phyloP scores from a whole-genome alignment of 768 basidiomycete genomes.

The Neoboletus brunneissimus region DNA sequence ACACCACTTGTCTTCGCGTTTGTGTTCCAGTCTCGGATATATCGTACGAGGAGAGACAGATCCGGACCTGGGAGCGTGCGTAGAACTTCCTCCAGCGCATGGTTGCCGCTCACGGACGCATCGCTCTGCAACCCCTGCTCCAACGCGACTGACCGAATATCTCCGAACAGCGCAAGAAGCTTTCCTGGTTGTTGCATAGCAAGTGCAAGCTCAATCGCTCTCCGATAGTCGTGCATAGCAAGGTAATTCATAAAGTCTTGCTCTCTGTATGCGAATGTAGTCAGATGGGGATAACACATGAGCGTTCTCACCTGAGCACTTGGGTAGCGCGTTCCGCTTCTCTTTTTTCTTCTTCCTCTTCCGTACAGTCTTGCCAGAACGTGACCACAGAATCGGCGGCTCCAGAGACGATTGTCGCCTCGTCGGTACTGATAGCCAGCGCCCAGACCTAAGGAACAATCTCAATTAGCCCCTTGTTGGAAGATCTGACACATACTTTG shows the following conservation, averaged over 20 bases:
- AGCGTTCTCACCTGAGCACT: slow-evolving; percentile 69
- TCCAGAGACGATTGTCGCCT: slow-evolving; percentile 83
- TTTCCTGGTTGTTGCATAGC: slow-evolving; percentile 93
- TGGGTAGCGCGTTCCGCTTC: slow-evolving; percentile 67
- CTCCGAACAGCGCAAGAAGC: slow-evolving; percentile 73
- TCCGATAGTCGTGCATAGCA: slow-evolving; percentile 81
- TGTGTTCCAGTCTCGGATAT: slow-evolving; percentile 93
- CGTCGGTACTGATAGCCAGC: slow-evolving; percentile 77
- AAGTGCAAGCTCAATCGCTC: slow-evolving; percentile 88
- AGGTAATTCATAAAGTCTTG: slow-evolving; percentile 95
- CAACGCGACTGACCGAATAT: slow-evolving; percentile 42
- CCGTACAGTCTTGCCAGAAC: slow-evolving; percentile 95
- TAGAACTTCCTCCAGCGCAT: slow-evolving; percentile 79
- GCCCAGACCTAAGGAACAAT: slow-evolving; percentile 84
- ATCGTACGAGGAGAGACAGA: slow-evolving; percentile 75
- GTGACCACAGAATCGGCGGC: slow-evolving; percentile 96
- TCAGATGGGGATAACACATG: background rate
- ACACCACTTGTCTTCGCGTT: slow-evolving; percentile 81
- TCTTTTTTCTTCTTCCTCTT: slow-evolving; percentile 73
- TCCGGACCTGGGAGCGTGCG: slow-evolving; percentile 68
- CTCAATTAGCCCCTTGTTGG: background rate
- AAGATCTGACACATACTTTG: slow-evolving; percentile 55
- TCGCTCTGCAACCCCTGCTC: slow-evolving; percentile 6
- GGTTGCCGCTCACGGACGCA: slow-evolving; percentile 61
- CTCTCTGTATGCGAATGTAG: slow-evolving; percentile 57